Conservation (phyloP, 2,329 filamentous ascomycete genomes). For the Leptographium wingfieldii region DNA sequence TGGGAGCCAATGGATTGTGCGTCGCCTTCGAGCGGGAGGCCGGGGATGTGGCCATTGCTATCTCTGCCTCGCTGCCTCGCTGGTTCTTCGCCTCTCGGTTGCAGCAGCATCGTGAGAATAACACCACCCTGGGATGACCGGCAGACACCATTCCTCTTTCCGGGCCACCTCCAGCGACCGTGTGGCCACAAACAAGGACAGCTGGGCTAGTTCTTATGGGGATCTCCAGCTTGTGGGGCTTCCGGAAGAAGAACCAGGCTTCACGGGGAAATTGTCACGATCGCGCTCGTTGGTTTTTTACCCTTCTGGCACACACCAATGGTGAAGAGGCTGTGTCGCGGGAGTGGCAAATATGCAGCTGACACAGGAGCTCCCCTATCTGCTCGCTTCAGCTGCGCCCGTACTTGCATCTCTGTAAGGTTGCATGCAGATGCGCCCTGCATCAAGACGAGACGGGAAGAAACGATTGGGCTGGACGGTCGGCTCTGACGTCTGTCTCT, state of each 20-base stretch:
- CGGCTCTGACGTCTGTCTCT: background rate
- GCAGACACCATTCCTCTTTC: background rate
- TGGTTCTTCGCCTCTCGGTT: background rate
- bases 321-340: background rate
- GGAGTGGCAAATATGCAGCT: background rate
- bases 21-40: background rate
- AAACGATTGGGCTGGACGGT: background rate
- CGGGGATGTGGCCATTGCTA: background rate
- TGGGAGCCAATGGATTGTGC: background rate
- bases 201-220: background rate
- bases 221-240: constrained; percentile 1
- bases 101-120: background rate
- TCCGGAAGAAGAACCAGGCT: background rate
- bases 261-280: background rate
- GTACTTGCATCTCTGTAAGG: background rate
- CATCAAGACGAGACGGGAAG: background rate
- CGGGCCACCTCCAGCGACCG: background rate
- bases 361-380: background rate
- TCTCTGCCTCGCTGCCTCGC: background rate
- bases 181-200: background rate
- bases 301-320: background rate
- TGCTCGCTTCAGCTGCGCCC: background rate
- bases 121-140: background rate
- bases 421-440: background rate
- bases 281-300: background rate